Conservation (phyloP, 106 monocot species). For the Narthecium ossifragum region DNA sequence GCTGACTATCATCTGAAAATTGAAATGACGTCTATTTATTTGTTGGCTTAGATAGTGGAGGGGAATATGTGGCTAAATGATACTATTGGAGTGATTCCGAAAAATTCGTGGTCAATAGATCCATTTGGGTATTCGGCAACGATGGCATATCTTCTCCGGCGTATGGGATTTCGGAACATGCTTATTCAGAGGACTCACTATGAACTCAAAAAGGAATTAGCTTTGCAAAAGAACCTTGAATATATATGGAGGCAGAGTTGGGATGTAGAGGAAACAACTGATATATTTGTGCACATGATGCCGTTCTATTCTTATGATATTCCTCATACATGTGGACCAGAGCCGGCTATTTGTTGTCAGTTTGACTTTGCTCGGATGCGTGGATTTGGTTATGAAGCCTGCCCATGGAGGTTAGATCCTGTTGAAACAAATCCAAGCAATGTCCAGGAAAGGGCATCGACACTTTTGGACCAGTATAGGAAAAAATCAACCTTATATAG, state of each 20-base stretch:
- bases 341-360: slow-evolving; percentile 95
- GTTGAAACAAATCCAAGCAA: slow-evolving; percentile 72
- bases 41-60: slow-evolving; percentile 69
- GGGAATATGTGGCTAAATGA: slow-evolving; percentile 95
- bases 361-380: slow-evolving; percentile 94
- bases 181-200: slow-evolving; percentile 97
- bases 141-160: slow-evolving; percentile 85
- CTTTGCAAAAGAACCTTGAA: slow-evolving; percentile 74
- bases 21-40: neutral
- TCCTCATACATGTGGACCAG: slow-evolving; percentile 97
- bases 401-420: slow-evolving; percentile 86
- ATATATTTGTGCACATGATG: slow-evolving; percentile 99
- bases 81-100: slow-evolving; percentile 82
- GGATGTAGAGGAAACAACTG: slow-evolving; percentile 84
- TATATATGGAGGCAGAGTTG: slow-evolving; percentile 94
- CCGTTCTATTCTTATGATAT: slow-evolving; percentile 99
- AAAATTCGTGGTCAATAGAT: slow-evolving; percentile 96
- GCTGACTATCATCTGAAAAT: too few relatives aligned
- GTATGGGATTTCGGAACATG: slow-evolving; percentile 98
- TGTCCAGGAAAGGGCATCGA: slow-evolving; percentile 79
- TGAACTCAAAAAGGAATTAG: slow-evolving; percentile 92
- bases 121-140: slow-evolving; percentile 97
- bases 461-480: slow-evolving; percentile 80
- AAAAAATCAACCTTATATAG: slow-evolving; percentile 96
- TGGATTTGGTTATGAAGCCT: slow-evolving; percentile 75